Evolutionary conservation across 2,329 filamentous ascomycete genomes (phyloP).

Genomic region (Pseudodiploospora longispora): DNA sequence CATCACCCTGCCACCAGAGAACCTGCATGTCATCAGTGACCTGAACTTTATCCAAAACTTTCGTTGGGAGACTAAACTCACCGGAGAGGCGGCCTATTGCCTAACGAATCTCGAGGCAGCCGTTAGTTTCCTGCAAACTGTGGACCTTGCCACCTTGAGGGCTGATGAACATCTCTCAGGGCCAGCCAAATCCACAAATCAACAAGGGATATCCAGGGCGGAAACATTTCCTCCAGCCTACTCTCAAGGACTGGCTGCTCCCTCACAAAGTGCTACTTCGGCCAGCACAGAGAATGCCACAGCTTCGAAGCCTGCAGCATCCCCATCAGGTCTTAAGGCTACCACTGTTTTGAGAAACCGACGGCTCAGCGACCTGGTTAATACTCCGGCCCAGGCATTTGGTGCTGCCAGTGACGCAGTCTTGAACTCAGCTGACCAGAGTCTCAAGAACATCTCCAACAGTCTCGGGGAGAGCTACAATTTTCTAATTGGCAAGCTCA

Average conservation of each 20-base stretch:
- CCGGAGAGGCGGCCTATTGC: constrained; percentile 92
- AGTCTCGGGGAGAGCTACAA: constrained; percentile 90
- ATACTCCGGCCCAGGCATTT: constrained; percentile 73
- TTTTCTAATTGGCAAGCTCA: constrained; percentile 81
- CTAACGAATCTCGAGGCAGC: constrained; percentile 92
- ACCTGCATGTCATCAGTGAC: constrained; percentile 86
- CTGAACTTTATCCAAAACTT: constrained; percentile 92
- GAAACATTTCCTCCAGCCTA: constrained; percentile 53
- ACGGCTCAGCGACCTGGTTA: constrained; percentile 76
- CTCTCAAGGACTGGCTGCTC: constrained; percentile 33
- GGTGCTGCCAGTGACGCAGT: constrained; percentile 78
- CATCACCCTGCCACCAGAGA: constrained; percentile 80
- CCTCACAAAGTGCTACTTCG: constrained; percentile 24
- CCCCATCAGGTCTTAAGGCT: constrained; percentile 35
- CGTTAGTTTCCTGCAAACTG: constrained; percentile 89
- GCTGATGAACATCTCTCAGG: constrained; percentile 69
- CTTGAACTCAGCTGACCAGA: constrained; percentile 81
- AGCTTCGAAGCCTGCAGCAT: constrained; percentile 27
- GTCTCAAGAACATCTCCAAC: constrained; percentile 83
- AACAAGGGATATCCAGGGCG: constrained; percentile 39
- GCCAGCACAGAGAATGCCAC: constrained; percentile 23
- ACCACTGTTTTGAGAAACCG: constrained; percentile 55
- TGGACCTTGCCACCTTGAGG: constrained; percentile 82
- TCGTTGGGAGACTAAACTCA: constrained; percentile 74
- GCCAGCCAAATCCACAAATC: constrained; percentile 47